Evolutionary conservation across 345 rosid species (phyloP).

Genomic region (Gossypium sturtianum): DNA sequence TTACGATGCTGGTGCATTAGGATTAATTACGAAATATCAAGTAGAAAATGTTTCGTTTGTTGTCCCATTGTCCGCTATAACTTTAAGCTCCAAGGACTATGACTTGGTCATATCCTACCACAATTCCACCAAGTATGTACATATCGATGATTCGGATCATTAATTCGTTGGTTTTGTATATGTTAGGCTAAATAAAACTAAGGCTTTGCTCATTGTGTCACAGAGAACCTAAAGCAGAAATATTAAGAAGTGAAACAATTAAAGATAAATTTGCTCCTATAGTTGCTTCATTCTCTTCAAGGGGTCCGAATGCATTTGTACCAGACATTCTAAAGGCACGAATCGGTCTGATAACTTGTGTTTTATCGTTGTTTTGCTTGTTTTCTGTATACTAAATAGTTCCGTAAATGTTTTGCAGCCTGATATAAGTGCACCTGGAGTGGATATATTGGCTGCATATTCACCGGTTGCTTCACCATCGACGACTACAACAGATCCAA

Average conservation of each 20-base stretch:
- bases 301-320: constrained; percentile 1
- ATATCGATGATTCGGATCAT: too few species aligned
- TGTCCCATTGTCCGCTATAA: constrained; percentile 21
- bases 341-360: neutral
- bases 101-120: constrained; percentile 23
- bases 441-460: constrained; percentile 36
- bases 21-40: constrained; percentile 15
- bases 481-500: neutral
- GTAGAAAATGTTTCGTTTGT: constrained; percentile 8
- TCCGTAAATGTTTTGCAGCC: constrained; percentile 27
- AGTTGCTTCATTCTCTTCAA: constrained; percentile 16
- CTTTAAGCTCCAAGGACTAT: neutral
- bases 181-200: neutral
- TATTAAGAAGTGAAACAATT: constrained; percentile 1
- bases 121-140: constrained; percentile 12
- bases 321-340: constrained; percentile 27
- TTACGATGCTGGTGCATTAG: constrained; percentile 26
- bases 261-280: constrained; percentile 18
- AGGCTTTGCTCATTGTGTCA: neutral
- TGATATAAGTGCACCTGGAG: constrained; percentile 37
- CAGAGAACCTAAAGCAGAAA: constrained; percentile 18
- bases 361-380: too few species aligned
- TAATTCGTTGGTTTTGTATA: too few species aligned
- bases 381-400: neutral
- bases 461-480: constrained; percentile 18